Conservation (phyloP, 1,284 basidiomycete genomes). For the Puccinia horiana region DNA sequence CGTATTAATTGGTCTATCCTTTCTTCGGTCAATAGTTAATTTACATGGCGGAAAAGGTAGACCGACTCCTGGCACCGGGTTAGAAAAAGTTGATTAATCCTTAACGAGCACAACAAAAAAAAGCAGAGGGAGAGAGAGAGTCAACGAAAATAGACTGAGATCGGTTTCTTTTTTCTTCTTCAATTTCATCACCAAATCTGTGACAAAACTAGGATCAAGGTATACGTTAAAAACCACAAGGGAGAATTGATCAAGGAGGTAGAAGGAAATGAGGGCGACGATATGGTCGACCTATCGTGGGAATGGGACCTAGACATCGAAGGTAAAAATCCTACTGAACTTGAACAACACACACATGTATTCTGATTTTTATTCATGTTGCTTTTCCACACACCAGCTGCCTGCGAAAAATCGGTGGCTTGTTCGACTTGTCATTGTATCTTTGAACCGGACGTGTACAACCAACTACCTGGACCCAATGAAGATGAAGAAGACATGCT, state of each 20-base stretch:
- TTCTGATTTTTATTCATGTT: not conserved
- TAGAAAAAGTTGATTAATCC: slow-evolving; percentile 56
- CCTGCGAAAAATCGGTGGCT: slow-evolving; percentile 93
- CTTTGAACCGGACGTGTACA: slow-evolving; percentile 77
- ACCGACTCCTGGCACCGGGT: slow-evolving; percentile 68
- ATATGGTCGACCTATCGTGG: slow-evolving; percentile 84
- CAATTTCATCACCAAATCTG: not conserved
- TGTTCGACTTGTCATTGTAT: slow-evolving; percentile 98
- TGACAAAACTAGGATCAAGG: slow-evolving; percentile 72
- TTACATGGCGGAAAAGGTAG: slow-evolving; percentile 64
- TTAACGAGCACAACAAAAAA: not conserved
- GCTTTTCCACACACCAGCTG: slow-evolving; percentile 63
- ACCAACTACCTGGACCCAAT: slow-evolving; percentile 81
- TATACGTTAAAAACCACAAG: slow-evolving; percentile 86
- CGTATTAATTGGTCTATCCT: not conserved
- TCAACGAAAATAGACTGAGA: not conserved
- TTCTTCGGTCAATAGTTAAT: not conserved
- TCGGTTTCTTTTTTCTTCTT: slow-evolving; percentile 19
- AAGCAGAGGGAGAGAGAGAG: not conserved
- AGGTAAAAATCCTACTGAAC: no score
- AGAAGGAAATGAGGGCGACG: slow-evolving; percentile 90
- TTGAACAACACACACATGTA: slow-evolving; percentile 7
- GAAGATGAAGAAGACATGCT: slow-evolving; percentile 99
- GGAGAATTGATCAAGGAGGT: slow-evolving; percentile 80
- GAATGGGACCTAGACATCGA: slow-evolving; percentile 98